phyloP scores from a whole-genome alignment of 2,329 filamentous ascomycete species.

The Exophiala mesophila region DNA sequence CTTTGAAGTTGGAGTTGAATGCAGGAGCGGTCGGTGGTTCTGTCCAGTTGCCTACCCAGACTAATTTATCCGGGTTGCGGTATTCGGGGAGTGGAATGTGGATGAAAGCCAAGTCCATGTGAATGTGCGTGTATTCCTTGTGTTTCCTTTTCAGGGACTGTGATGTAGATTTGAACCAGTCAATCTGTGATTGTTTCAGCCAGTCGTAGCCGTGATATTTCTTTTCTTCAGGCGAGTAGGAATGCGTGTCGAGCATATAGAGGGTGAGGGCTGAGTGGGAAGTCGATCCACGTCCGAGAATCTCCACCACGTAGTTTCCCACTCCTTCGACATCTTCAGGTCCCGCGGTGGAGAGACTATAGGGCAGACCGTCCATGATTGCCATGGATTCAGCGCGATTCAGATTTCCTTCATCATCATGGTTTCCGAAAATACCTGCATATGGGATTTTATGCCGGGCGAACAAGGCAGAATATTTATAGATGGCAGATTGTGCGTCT shows the following conservation, averaged over 20 bases:
- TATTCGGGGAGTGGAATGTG: conserved; percentile 96
- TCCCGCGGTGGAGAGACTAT: conserved; percentile 78
- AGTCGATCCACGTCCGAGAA: conserved; percentile 71
- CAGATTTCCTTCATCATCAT: conserved; percentile 86
- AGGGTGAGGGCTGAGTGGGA: conserved; percentile 87
- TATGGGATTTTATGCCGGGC: conserved; percentile 87
- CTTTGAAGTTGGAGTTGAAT: conserved; percentile 89
- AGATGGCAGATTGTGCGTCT: conserved; percentile 87
- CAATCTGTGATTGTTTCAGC: conserved; percentile 89
- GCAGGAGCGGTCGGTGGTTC: conserved; percentile 82
- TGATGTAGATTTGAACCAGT: conserved; percentile 84
- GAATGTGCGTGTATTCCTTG: conserved; percentile 79
- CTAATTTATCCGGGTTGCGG: conserved; percentile 53
- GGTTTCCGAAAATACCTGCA: conserved; percentile 92
- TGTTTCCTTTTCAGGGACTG: conserved; percentile 70
- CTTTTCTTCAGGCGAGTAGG: conserved; percentile 83
- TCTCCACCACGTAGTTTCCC: conserved; percentile 90
- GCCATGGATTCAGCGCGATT: conserved; percentile 75
- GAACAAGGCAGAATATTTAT: conserved; percentile 83
- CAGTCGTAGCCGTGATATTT: conserved; percentile 93
- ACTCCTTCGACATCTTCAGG: conserved; percentile 81
- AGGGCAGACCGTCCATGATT: conserved; percentile 79
- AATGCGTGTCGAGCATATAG: conserved; percentile 92
- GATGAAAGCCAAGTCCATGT: conserved; percentile 95
- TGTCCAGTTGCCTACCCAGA: conserved; percentile 64